A percentile compares a stretch with the other conserved stretches of the same genome.
Conservation (phyloP, 106 monocot genomes). For the Hemerocallis citrina region DNA sequence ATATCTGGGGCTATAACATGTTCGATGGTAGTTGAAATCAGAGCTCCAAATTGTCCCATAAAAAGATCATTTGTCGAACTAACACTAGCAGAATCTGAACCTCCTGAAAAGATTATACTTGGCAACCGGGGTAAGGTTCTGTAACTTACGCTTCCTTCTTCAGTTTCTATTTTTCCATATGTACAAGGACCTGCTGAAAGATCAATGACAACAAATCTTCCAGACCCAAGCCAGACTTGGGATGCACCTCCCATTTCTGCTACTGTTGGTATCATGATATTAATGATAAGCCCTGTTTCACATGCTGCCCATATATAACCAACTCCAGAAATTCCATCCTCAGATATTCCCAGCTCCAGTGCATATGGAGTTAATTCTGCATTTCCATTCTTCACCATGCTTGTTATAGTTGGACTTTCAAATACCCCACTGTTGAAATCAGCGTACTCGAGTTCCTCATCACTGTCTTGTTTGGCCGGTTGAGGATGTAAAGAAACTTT, state of each 20-base stretch:
- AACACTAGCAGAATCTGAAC: slow-evolving; percentile 38
- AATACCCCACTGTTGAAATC: too few species aligned
- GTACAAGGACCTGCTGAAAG: slow-evolving; percentile 97
- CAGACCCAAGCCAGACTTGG: slow-evolving; percentile 83
- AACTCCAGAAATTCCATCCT: too few species aligned
- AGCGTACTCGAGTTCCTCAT: too few species aligned
- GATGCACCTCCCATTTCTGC: slow-evolving; percentile 74
- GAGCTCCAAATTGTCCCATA: slow-evolving; percentile 77
- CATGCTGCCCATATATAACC: too few species aligned
- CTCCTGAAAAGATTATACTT: slow-evolving; percentile 65
- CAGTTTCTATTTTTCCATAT: slow-evolving; percentile 98
- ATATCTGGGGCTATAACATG: slow-evolving; percentile 98
- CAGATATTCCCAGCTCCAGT: too few species aligned
- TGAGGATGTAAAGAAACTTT: too few species aligned
- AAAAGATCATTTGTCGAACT: slow-evolving; percentile 59
- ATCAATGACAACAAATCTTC: slow-evolving; percentile 95
- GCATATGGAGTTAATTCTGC: too few species aligned
- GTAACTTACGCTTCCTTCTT: slow-evolving; percentile 97
- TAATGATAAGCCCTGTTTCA: too few species aligned
- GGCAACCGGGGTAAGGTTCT: slow-evolving; percentile 69
- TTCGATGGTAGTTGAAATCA: slow-evolving; percentile 93
- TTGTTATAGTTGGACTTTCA: too few species aligned
- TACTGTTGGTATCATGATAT: too few species aligned
- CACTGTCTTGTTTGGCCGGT: too few species aligned
- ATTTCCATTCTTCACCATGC: too few species aligned